These are phyloP conservation scores for Kwoniella mangroviensis DNA, from an alignment of 768 basidiomycete species.

Conservation along the genomic window DNA sequence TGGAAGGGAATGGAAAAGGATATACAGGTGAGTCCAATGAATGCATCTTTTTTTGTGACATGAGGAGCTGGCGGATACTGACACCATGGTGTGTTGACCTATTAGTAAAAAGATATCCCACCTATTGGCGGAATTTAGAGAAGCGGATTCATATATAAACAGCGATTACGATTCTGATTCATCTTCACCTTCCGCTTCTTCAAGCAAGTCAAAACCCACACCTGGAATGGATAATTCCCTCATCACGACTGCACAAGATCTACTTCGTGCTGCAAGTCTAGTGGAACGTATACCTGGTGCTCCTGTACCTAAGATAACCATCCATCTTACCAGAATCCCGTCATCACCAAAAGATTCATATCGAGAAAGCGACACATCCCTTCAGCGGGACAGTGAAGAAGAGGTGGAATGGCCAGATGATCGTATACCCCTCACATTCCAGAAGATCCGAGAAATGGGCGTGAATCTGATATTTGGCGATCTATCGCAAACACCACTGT, in stretches of 20 bases:
- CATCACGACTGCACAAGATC: conserved; percentile 68
- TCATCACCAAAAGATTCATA: conserved; percentile 28
- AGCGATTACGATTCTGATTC: conserved; percentile 63
- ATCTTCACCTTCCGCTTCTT: neutral
- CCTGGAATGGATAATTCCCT: conserved; percentile 70
- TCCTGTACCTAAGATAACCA: conserved; percentile 59
- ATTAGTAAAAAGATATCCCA: conserved; percentile 74
- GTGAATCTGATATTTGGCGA: conserved; percentile 70
- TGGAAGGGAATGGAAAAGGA: conserved; percentile 76
- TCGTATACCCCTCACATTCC: conserved; percentile 69
- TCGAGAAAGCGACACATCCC: neutral
- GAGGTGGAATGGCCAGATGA: conserved; percentile 46
- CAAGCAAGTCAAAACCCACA: neutral
- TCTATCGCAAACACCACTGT: conserved; percentile 23
- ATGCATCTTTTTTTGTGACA: neutral
- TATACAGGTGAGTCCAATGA: conserved; percentile 73
- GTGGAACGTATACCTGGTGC: conserved; percentile 63
- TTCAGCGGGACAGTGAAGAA: neutral
- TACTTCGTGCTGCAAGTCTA: conserved; percentile 68
- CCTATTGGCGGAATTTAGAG: conserved; percentile 76
- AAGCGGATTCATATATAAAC: conserved; percentile 78
- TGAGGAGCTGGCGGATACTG: neutral
- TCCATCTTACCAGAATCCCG: conserved; percentile 72
- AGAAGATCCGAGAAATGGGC: conserved; percentile 66
- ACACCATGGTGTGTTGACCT: neutral